A percentile compares a stretch with the other conserved stretches of the same genome.
Evolutionary conservation across 2,329 filamentous ascomycete species (phyloP).

Genomic region (Epichloe coenophiala): DNA sequence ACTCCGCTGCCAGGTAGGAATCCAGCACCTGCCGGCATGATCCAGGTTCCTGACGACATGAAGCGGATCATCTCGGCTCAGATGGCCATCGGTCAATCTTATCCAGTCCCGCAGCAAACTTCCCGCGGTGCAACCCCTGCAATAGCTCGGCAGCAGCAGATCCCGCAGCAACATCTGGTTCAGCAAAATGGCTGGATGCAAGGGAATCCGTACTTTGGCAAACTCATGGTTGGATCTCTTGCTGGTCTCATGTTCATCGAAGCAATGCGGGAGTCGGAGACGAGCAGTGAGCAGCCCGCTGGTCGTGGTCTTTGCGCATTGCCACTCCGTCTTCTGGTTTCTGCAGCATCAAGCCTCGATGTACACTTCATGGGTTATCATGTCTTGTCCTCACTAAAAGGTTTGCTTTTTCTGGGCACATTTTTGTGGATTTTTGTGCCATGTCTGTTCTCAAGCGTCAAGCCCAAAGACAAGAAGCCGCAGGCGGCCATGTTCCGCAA

Average conservation of each 20-base stretch:
- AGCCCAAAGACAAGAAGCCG: constrained; percentile 38
- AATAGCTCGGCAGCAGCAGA: constrained; percentile 40
- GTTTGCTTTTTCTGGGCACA: constrained; percentile 38
- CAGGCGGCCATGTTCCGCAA: constrained; percentile 32
- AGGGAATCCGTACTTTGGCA: constrained; percentile 46
- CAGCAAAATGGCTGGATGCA: constrained; percentile 41
- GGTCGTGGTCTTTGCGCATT: constrained; percentile 55
- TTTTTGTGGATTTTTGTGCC: constrained; percentile 43
- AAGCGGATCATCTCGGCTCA: constrained; percentile 47
- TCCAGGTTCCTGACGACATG: constrained; percentile 51
- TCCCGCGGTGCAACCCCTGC: constrained; percentile 31
- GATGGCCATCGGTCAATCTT: constrained; percentile 40
- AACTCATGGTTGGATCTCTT: constrained; percentile 85
- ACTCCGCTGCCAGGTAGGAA: constrained; percentile 23
- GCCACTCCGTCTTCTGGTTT: constrained; percentile 44
- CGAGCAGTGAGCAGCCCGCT: constrained; percentile 47
- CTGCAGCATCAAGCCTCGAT: constrained; percentile 33
- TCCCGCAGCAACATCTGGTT: constrained; percentile 37
- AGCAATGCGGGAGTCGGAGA: constrained; percentile 55
- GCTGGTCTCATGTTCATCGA: constrained; percentile 88
- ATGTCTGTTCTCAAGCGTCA: constrained; percentile 30
- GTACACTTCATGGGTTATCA: constrained; percentile 42
- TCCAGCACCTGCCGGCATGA: constrained; percentile 41
- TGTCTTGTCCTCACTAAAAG: constrained; percentile 37
- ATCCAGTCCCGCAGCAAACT: constrained; percentile 33